Evolutionary conservation across 768 basidiomycete genomes (phyloP).

Genomic region (Rubroboletus satanas): DNA sequence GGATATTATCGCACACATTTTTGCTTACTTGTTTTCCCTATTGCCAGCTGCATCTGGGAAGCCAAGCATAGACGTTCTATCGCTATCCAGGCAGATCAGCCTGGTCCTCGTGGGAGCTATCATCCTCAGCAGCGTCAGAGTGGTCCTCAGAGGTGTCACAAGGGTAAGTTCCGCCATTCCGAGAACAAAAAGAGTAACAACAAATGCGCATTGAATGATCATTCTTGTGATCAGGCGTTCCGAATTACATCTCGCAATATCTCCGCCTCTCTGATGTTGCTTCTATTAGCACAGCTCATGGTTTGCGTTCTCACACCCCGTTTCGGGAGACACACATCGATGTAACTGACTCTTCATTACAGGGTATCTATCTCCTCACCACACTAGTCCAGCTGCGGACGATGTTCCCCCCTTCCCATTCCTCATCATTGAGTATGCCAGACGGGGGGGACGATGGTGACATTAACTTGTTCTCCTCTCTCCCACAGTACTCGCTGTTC

Average conservation of each 20-base stretch:
- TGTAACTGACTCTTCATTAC: conserved; percentile 1
- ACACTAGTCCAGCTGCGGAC: conserved; percentile 80
- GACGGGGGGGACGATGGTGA: conserved; percentile 8
- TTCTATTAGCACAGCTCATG: conserved; percentile 81
- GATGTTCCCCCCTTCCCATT: conserved; percentile 62
- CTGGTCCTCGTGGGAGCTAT: conserved; percentile 72
- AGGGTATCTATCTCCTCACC: conserved; percentile 83
- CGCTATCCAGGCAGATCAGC: conserved; percentile 55
- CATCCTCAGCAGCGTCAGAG: conserved; percentile 66
- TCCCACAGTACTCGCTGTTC: conserved; percentile 72
- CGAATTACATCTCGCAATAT: conserved; percentile 65
- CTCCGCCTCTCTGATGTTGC: conserved; percentile 71
- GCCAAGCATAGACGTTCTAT: conserved; percentile 33
- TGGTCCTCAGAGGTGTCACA: conserved; percentile 66
- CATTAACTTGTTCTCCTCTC: conserved; percentile 62
- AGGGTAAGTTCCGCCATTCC: conserved; percentile 37
- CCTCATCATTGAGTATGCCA: conserved; percentile 10
- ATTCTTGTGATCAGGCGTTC: conserved; percentile 40
- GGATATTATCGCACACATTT: conserved; percentile 39
- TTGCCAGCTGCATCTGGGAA: conserved; percentile 33
- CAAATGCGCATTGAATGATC: neutral
- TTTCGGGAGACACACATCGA: conserved; percentile 1
- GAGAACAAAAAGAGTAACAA: neutral
- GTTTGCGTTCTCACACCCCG: conserved; percentile 35
- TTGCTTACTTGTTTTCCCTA: conserved; percentile 40